Conservation (phyloP, 148 eudicot genomes). For the Oxyria digyna region DNA sequence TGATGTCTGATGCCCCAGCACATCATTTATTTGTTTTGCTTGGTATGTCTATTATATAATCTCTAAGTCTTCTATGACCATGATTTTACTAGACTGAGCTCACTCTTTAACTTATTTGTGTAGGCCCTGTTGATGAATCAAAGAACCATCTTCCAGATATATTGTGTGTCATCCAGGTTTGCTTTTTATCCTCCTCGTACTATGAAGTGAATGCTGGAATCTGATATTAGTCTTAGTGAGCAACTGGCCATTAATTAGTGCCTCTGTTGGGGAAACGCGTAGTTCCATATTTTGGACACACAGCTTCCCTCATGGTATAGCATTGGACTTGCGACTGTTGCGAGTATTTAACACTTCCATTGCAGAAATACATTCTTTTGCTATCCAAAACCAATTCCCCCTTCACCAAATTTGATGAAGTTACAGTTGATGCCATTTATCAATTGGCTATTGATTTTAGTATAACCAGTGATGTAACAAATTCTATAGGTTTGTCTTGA, state of each 20-base stretch:
- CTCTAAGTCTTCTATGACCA: not conserved
- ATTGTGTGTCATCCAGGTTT: conserved; percentile 90
- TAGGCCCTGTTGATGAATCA: conserved; percentile 95
- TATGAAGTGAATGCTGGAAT: not conserved
- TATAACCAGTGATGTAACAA: not conserved
- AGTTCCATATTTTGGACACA: not conserved
- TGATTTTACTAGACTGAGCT: not conserved
- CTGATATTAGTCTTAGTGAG: not conserved
- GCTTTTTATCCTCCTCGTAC: conserved; percentile 7
- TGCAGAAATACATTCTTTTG: not conserved
- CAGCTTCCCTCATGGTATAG: not conserved
- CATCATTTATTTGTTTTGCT: conserved; percentile 96
- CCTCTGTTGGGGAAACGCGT: not conserved
- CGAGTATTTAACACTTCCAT: not conserved
- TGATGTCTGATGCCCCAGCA: conserved; percentile 98
- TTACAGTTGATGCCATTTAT: not conserved
- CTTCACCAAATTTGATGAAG: not conserved
- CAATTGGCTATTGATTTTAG: not conserved
- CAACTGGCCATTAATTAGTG: not conserved
- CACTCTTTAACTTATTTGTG: conserved; percentile 6
- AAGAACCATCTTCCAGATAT: conserved; percentile 92
- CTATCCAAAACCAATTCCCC: not conserved
- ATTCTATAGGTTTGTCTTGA: conserved; percentile 61
- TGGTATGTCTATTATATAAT: conserved; percentile 28
- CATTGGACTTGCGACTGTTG: not conserved